Conservation (phyloP, 208 protist species). For the Leptomonas seymouri region DNA sequence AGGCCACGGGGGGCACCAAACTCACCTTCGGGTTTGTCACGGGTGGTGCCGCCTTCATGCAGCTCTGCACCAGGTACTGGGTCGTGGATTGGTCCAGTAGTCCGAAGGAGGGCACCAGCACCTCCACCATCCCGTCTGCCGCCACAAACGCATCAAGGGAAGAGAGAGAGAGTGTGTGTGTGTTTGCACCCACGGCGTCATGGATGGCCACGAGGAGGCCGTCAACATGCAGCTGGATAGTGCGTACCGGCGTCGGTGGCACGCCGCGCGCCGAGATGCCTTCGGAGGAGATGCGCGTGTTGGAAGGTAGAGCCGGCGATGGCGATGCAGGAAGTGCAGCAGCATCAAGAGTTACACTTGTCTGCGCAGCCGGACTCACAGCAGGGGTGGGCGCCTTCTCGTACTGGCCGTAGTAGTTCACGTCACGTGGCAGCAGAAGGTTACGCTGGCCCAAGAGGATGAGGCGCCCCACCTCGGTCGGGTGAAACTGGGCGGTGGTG, state of each 20-base stretch:
- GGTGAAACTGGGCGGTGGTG: constrained; percentile 55
- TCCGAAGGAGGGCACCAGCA: constrained; percentile 44
- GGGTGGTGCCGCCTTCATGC: background rate
- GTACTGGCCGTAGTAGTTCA: constrained; percentile 53
- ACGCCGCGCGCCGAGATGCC: background rate
- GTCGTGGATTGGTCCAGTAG: constrained; percentile 74
- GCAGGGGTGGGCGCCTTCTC: constrained; percentile 14
- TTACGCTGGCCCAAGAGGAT: constrained; percentile 66
- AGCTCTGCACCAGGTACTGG: constrained; percentile 48
- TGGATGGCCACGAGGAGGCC: constrained; percentile 59
- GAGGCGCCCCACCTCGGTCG: constrained; percentile 65
- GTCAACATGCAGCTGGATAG: constrained; percentile 52
- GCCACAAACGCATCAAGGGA: constrained; percentile 38
- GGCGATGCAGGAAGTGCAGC: background rate
- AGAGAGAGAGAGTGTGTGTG: constrained; percentile 60
- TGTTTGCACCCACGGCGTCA: constrained; percentile 62
- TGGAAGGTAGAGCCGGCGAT: background rate
- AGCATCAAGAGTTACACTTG: background rate
- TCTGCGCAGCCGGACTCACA: constrained; percentile 1
- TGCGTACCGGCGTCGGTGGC: constrained; percentile 23
- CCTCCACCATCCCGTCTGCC: constrained; percentile 41
- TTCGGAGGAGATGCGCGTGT: too few species aligned
- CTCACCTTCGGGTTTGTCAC: constrained; percentile 6
- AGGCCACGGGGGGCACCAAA: background rate
- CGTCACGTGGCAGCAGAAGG: constrained; percentile 48